Base-by-base conservation (phyloP, 352 stramenopile genomes). In the Pythium oligandrum region DNA sequence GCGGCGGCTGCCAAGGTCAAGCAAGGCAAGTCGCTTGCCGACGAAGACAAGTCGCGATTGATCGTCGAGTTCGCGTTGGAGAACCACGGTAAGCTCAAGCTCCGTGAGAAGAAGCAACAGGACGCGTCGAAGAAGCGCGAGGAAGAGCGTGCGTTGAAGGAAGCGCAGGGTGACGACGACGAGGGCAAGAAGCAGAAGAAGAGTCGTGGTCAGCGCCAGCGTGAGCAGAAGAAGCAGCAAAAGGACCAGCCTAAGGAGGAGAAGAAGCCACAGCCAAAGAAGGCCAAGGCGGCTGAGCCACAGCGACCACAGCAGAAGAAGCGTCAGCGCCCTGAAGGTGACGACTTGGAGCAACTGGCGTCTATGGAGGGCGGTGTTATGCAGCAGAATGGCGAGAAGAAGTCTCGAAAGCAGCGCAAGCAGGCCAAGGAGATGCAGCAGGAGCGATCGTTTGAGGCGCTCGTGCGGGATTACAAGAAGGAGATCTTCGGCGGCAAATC, bases 41-140 rank as follows among this genome's bases (percentile, higher is more conserved):
- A 85, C 39, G 75, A 58, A 37, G 71, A 82, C 34, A 88, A 89
- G 46, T 85, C 85, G 30, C 79, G 87, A 1, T 70, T 95, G 4
- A 95, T 96, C 39, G 82, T 96, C 48, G 85, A 95, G 69, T 96
- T 96, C 64, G 76, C 87, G 30, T 57, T 96, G 3, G 87, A 96
- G 66, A 93, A 96, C 61, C 81, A 90, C 64, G 83, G 79, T 43
- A 96, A 96, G 57, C 70, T 93, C 10, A 90, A 93, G 63, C 51
- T 93, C 55, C 83, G 83, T 50, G 79, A 93, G 63, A 89, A 90
- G 55, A 80, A 80, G 42, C 63, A 75, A 44, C 59, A 64, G 10
- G 83, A 93, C 48, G 75, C 78, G 36, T 66, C 76, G 32, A 90
- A 90, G 63, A 77, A 75, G 44, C 78, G 80, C 4, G 74, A 85